phyloP scores from a whole-genome alignment of 805 yeast species.

The Ogataea haglerorum region DNA sequence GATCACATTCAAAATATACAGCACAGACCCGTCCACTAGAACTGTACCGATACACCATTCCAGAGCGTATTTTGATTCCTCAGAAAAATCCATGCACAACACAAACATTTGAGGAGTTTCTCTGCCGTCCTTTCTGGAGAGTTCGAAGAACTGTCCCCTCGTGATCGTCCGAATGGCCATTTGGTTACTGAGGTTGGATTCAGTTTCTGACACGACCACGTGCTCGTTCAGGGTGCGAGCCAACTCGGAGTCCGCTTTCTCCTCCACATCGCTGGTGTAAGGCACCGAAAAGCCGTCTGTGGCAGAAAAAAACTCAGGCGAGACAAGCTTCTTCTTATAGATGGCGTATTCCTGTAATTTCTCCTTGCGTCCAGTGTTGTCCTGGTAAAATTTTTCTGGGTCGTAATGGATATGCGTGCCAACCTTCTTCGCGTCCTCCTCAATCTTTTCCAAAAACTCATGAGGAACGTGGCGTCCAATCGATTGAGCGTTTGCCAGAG shows the following conservation, averaged over 20 bases:
- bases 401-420: conserved; percentile 43
- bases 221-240: conserved; percentile 53
- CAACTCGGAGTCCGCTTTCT: conserved; percentile 56
- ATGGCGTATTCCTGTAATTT: conserved; percentile 55
- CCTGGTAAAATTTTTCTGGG: conserved; percentile 48
- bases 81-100: conserved; percentile 77
- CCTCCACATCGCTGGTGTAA: conserved; percentile 66
- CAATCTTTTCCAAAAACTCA: conserved; percentile 29
- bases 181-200: conserved; percentile 48
- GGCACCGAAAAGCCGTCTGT: conserved; percentile 42
- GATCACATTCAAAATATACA: conserved; percentile 65
- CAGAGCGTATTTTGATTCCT: conserved; percentile 78
- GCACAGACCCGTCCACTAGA: conserved; percentile 74
- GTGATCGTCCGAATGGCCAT: conserved; percentile 69
- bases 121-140: conserved; percentile 24
- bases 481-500: conserved; percentile 52
- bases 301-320: conserved; percentile 43
- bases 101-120: conserved; percentile 55
- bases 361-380: conserved; percentile 44
- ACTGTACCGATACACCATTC: conserved; percentile 89
- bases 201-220: conserved; percentile 53
- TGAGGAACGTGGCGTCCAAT: conserved; percentile 34
- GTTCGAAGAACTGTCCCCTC: conserved; percentile 60
- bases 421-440: conserved; percentile 31
- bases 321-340: conserved; percentile 56